These are phyloP conservation scores for Penicillium sp. DNA, from an alignment of 2,329 filamentous ascomycete genomes.

Conservation along the genomic window DNA sequence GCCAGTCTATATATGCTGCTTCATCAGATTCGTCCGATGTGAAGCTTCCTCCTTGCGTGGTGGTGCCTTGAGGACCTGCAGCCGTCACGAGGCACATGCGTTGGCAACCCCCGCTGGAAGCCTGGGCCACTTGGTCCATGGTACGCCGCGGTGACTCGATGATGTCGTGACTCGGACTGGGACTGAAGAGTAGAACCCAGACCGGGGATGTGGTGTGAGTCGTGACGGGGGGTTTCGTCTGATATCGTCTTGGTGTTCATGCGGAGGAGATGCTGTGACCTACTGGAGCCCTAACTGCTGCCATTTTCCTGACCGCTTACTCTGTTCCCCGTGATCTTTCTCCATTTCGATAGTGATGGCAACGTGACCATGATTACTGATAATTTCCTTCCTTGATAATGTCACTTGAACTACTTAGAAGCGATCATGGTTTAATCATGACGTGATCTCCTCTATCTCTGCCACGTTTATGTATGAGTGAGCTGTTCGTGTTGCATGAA, in stretches of 20 bases:
- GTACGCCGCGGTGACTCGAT: slow-evolving; percentile 9
- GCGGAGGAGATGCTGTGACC: background rate
- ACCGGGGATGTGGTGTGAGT: background rate
- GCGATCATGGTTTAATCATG: background rate
- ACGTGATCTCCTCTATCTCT: background rate
- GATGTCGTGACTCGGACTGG: slow-evolving; percentile 14
- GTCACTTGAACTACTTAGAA: background rate
- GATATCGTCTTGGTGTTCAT: background rate
- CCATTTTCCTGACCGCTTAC: background rate
- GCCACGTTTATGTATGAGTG: background rate
- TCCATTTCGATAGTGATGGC: background rate
- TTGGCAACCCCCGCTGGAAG: slow-evolving; percentile 14
- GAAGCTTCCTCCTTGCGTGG: background rate
- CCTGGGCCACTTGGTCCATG: slow-evolving; percentile 8
- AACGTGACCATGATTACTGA: background rate
- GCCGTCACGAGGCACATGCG: slow-evolving; percentile 17
- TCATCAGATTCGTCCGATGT: background rate
- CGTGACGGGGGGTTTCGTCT: background rate
- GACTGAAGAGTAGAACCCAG: background rate
- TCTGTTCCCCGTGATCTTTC: background rate
- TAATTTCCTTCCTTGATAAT: background rate
- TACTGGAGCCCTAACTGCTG: background rate
- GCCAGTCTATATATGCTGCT: background rate
- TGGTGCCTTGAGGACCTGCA: slow-evolving; percentile 11
- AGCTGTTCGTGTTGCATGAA: background rate